A percentile compares a stretch with the other conserved stretches of the same genome.
These are phyloP conservation scores for Penicillium chermesinum DNA, from an alignment of 495 filamentous ascomycete genomes.

Conservation along the genomic window DNA sequence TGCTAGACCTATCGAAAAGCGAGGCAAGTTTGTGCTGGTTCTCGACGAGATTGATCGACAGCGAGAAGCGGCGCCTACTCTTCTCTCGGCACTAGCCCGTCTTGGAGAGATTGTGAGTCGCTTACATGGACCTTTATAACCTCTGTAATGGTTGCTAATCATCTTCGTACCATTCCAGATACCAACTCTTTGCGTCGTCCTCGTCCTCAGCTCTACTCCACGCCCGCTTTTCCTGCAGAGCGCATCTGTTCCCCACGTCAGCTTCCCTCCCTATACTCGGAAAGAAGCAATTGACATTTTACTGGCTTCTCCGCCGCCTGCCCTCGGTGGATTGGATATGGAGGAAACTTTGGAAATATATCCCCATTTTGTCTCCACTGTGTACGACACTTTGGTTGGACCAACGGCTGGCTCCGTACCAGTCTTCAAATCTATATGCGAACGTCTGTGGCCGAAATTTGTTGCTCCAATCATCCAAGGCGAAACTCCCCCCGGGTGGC, in stretches of 20 bases:
- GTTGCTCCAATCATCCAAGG: conserved; percentile 42
- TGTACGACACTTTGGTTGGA: conserved; percentile 38
- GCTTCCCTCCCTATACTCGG: conserved; percentile 82
- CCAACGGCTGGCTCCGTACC: conserved; percentile 44
- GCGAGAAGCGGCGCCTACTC: conserved; percentile 70
- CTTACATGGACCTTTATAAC: not conserved
- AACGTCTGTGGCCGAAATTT: conserved; percentile 79
- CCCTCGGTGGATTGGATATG: conserved; percentile 24
- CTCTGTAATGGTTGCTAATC: not conserved
- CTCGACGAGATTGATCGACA: conserved; percentile 90
- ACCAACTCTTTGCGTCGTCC: conserved; percentile 68
- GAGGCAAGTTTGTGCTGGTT: conserved; percentile 67
- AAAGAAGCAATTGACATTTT: conserved; percentile 71
- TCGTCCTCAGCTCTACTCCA: conserved; percentile 67
- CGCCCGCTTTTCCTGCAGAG: conserved; percentile 65
- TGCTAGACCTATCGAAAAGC: conserved; percentile 18
- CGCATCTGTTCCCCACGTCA: conserved; percentile 69
- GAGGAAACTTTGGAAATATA: conserved; percentile 32
- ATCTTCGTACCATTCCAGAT: conserved; percentile 53
- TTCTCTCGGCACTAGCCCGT: conserved; percentile 76
- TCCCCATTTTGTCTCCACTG: conserved; percentile 38
- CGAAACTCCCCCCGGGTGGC: conserved; percentile 31
- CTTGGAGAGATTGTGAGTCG: conserved; percentile 70
- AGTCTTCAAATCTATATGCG: conserved; percentile 36
- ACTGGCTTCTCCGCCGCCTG: conserved; percentile 38